A percentile compares a stretch with the other conserved stretches of the same genome.
Evolutionary conservation across 306 rosid genomes (phyloP).

Genomic region (Malus sieversii): DNA sequence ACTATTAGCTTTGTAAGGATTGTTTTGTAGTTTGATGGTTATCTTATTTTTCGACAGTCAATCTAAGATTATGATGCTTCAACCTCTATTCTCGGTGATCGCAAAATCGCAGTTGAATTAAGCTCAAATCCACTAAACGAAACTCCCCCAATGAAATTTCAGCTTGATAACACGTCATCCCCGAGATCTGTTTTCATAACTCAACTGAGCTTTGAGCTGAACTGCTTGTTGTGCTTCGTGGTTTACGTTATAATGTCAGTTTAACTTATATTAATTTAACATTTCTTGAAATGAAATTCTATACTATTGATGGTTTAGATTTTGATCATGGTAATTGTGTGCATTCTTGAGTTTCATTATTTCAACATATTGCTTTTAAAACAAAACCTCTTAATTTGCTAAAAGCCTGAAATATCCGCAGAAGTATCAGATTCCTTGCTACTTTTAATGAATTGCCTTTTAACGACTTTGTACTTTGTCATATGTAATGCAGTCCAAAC

Average conservation of each 20-base stretch:
- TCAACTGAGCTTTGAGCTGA: background rate
- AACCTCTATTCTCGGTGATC: background rate
- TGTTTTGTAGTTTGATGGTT: background rate
- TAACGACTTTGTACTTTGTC: background rate
- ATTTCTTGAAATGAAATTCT: background rate
- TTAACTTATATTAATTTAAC: background rate
- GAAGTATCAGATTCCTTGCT: background rate
- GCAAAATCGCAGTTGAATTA: background rate
- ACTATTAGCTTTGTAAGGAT: background rate
- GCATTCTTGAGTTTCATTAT: background rate
- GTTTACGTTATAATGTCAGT: background rate
- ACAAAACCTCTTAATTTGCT: background rate
- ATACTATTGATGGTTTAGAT: background rate
- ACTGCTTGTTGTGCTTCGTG: background rate
- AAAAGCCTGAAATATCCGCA: background rate
- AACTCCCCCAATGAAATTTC: background rate
- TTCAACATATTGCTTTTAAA: background rate
- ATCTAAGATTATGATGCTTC: background rate
- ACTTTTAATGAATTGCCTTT: background rate
- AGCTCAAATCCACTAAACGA: background rate
- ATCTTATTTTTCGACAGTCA: background rate
- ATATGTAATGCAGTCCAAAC: slow-evolving; percentile 57
- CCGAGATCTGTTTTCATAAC: background rate
- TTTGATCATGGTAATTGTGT: background rate
- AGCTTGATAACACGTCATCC: background rate